Base-by-base conservation (phyloP, 345 rosid species). In the Lepidium aucheri region DNA sequence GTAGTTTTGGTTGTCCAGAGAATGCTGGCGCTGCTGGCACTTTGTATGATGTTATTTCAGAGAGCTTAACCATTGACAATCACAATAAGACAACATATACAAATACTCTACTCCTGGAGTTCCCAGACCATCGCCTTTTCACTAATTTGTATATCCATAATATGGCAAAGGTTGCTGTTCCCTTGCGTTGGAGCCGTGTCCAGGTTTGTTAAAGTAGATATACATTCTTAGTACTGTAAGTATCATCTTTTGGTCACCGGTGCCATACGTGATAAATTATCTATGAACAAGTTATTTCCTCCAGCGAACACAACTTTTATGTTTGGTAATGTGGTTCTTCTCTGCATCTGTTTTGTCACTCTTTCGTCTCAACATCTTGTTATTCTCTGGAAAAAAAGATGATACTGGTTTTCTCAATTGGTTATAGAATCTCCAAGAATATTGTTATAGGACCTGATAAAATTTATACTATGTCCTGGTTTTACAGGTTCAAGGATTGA, bases 11-110 rank as follows among this genome's bases (percentile, higher is more conserved):
- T 56, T 93, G 99, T 77, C 86, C 77, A 51, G 76, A 79, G 6
- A 93, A 93, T 84, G 85, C 94, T 40, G 99, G 99, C 76, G 99
- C 78, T 60, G 95, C 99, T 61, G 99, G 99, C 47, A 93, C 99
- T 46, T 68, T 93, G 60, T 93, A 90, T 78, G 99, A 93, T 81
- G 87, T 87, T 78, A 88, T 90, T 59, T 90, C 96, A 7, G 84
- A 87, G 73, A 83, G 90, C 76, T 92, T 93, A 76, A 81, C 80
- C 33, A 81, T 93, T 17, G 81, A 78, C 82, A 90, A 93, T 70
- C 53, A 84, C 74, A 93, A 93, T 74, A 69, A 72, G 83, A 78
- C 96, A 45, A 84, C 97, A 41, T 75, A 73, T 74, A 86, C 97
- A 45, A 97, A 90, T 57, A 88, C 97, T 34, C 92, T 94, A 67